Percentiles rank a stretch among this genome's conserved stretches.
Evolutionary conservation across 768 basidiomycete genomes (phyloP).

Genomic region (Strobilomyces confusus): DNA sequence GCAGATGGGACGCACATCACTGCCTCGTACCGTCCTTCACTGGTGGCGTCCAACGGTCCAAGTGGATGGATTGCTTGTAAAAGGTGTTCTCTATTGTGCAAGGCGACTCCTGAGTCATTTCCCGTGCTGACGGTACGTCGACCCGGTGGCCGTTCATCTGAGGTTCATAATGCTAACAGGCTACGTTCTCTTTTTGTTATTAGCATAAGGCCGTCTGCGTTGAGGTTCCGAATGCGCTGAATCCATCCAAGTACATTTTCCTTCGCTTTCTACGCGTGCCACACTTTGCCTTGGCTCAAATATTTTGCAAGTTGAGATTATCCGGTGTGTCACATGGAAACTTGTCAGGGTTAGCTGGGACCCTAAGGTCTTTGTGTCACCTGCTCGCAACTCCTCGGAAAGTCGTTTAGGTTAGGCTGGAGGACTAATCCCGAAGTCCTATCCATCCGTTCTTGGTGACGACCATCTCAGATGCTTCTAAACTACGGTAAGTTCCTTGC

Average conservation of each 20-base stretch:
- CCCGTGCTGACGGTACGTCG: background rate
- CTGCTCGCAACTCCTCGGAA: slow-evolving; percentile 4
- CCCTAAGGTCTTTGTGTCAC: background rate
- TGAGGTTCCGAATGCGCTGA: background rate
- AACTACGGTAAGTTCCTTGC: background rate
- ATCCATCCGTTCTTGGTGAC: background rate
- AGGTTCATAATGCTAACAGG: background rate
- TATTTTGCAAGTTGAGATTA: background rate
- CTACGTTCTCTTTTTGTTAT: background rate
- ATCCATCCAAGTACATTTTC: background rate
- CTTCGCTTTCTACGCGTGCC: background rate
- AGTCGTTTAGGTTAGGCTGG: background rate
- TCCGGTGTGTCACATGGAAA: no score
- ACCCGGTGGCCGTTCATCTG: background rate
- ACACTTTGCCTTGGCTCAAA: background rate
- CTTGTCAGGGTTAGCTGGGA: background rate
- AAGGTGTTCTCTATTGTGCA: background rate
- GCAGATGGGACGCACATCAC: no score
- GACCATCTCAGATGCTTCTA: background rate
- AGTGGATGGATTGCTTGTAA: background rate
- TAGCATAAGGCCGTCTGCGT: background rate
- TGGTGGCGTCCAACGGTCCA: background rate
- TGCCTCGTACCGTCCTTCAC: no score
- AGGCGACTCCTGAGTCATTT: background rate
- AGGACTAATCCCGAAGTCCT: background rate